These are phyloP conservation scores for Gnetum montanum DNA, from an alignment of 75 land plant species.

Conservation along the genomic window DNA sequence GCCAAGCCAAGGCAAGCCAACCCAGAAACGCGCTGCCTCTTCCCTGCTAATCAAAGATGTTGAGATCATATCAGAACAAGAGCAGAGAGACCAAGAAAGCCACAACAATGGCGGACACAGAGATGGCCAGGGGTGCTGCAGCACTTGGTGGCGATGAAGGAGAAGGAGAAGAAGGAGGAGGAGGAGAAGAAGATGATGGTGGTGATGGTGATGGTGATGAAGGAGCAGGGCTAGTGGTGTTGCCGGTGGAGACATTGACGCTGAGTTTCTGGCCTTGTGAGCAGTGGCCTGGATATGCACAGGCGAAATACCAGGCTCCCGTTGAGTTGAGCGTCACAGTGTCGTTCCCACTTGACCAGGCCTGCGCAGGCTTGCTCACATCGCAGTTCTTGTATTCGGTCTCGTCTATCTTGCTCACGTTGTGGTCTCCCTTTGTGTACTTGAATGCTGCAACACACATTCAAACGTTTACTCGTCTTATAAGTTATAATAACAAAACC, in stretches of 20 bases:
- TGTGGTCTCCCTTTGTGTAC: conserved; percentile 7
- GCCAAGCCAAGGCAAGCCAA: too few species aligned
- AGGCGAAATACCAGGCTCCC: conserved; percentile 12
- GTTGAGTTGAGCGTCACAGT: conserved; percentile 1
- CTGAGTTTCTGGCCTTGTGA: conserved; percentile 14
- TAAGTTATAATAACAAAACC: too few species aligned
- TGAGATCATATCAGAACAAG: too few species aligned
- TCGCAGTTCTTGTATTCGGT: conserved; percentile 9
- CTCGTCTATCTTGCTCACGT: conserved; percentile 13
- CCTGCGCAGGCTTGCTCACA: background rate
- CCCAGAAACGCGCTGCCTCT: too few species aligned
- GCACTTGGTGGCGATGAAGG: background rate
- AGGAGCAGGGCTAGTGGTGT: background rate
- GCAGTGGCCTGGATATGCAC: conserved; percentile 11
- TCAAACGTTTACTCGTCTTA: too few species aligned
- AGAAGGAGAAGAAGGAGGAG: background rate
- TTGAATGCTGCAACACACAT: conserved; percentile 22
- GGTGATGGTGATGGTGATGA: background rate
- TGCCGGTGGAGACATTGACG: conserved; percentile 2
- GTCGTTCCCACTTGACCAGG: background rate
- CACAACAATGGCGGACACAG: too few species aligned
- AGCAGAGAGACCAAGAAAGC: too few species aligned
- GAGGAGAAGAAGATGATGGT: background rate
- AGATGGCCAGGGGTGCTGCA: too few species aligned
- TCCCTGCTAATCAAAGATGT: too few species aligned